Evolutionary conservation across 73 alveolate genomes (phyloP).

Genomic region (Paramecium octaurelia): DNA sequence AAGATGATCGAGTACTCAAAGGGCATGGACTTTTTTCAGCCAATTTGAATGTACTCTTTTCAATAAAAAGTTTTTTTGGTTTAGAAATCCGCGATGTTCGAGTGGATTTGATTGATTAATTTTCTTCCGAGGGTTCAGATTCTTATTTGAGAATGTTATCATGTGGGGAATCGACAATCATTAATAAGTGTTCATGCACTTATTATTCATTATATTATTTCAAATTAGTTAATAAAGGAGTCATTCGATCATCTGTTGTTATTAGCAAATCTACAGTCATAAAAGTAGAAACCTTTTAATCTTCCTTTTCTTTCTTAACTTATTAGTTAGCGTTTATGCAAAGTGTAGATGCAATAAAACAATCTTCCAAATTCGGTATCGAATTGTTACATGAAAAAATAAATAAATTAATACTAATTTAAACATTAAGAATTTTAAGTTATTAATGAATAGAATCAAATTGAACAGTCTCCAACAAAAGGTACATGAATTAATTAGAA

Average conservation of each 20-base stretch:
- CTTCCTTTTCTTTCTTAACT: not conserved
- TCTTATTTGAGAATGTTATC: not conserved
- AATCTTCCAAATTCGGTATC: slow-evolving; percentile 5
- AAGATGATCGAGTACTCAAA: not conserved
- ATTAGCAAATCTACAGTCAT: not conserved
- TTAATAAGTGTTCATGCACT: not conserved
- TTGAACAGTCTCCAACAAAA: not conserved
- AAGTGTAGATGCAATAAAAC: not conserved
- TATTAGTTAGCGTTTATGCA: not conserved
- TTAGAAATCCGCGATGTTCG: not conserved
- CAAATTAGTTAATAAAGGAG: not conserved
- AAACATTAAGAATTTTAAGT: not conserved
- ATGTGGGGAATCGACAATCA: not conserved
- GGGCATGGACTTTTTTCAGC: not conserved
- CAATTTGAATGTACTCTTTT: not conserved
- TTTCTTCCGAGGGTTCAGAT: not conserved
- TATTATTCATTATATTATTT: not conserved
- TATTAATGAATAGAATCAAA: not conserved
- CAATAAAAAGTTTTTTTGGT: not conserved
- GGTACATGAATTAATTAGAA: not conserved
- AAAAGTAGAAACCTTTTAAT: not conserved
- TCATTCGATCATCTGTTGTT: not conserved
- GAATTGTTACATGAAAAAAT: not conserved
- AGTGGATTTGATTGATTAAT: not conserved
- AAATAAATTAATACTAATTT: not conserved